A percentile compares a stretch with the other conserved stretches of the same genome.
Evolutionary conservation across 805 yeast species (phyloP).

Genomic region (Saccharomycopsis capsularis): DNA sequence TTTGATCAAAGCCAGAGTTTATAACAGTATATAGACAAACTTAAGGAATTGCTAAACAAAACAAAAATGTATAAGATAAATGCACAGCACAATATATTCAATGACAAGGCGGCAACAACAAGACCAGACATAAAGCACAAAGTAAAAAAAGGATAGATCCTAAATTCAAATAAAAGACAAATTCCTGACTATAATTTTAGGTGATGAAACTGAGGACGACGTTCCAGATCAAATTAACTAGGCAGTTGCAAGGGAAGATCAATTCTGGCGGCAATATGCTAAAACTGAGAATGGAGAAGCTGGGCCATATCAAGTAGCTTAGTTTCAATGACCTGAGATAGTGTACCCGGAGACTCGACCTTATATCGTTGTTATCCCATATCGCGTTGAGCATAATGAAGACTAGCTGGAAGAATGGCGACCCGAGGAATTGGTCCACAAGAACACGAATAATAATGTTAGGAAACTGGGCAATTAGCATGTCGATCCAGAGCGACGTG

Average conservation of each 20-base stretch:
- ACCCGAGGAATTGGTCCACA: conserved; percentile 50
- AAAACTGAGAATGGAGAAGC: conserved; percentile 46
- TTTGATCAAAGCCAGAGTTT: too few relatives aligned
- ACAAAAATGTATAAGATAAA: too few relatives aligned
- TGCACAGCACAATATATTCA: too few relatives aligned
- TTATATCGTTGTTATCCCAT: conserved; percentile 45
- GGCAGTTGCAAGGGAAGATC: conserved; percentile 53
- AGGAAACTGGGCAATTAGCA: conserved; percentile 34
- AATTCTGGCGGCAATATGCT: conserved; percentile 39
- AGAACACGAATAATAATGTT: conserved; percentile 35
- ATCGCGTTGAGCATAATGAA: conserved; percentile 42
- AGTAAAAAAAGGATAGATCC: too few relatives aligned
- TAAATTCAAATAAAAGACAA: too few relatives aligned
- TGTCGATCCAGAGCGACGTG: conserved; percentile 49
- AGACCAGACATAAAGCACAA: too few relatives aligned
- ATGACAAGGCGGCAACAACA: too few relatives aligned
- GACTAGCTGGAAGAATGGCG: conserved; percentile 45
- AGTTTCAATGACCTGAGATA: conserved; percentile 43
- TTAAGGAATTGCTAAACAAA: too few relatives aligned
- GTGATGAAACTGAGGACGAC: conserved; percentile 37
- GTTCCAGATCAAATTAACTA: conserved; percentile 52
- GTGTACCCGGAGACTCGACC: conserved; percentile 30
- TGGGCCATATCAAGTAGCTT: conserved; percentile 55
- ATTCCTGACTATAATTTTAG: neutral
- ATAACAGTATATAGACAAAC: too few relatives aligned